Evolutionary conservation across 805 yeast species (phyloP).

Genomic region (Isabelozyma gotoi): DNA sequence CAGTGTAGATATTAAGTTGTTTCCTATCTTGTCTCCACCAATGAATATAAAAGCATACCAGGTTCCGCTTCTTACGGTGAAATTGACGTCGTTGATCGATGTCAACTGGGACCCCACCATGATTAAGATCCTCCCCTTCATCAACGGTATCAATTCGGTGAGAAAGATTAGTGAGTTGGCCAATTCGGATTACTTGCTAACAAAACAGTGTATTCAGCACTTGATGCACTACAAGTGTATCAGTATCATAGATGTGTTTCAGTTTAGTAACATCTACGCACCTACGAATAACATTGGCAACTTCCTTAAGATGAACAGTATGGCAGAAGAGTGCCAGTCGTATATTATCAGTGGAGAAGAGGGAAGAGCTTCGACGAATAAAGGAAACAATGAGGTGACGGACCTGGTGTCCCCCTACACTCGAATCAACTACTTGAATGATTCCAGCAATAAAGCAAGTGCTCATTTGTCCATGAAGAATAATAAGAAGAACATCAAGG

Average conservation of each 20-base stretch:
- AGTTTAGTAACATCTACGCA: slow-evolving; percentile 84
- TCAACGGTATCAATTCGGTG: slow-evolving; percentile 86
- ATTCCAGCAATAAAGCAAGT: neutral
- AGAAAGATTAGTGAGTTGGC: slow-evolving; percentile 74
- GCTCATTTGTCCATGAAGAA: slow-evolving; percentile 1
- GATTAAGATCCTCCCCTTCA: slow-evolving; percentile 80
- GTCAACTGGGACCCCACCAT: slow-evolving; percentile 97
- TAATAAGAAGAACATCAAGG: slow-evolving; percentile 12
- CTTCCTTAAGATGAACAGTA: slow-evolving; percentile 58
- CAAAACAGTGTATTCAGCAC: slow-evolving; percentile 87
- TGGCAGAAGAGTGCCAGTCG: slow-evolving; percentile 83
- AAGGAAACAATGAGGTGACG: slow-evolving; percentile 2
- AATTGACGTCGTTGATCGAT: slow-evolving; percentile 70
- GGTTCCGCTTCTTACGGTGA: slow-evolving; percentile 90
- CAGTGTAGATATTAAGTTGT: slow-evolving; percentile 88
- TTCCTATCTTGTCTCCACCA: slow-evolving; percentile 84
- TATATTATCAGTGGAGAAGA: slow-evolving; percentile 57
- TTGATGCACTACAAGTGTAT: slow-evolving; percentile 87
- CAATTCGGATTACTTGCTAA: slow-evolving; percentile 73
- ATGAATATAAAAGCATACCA: slow-evolving; percentile 74
- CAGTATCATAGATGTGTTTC: slow-evolving; percentile 81
- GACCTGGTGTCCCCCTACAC: neutral
- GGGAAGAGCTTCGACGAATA: neutral
- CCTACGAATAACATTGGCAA: slow-evolving; percentile 75
- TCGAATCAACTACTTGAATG: neutral